Evolutionary conservation across 2,329 filamentous ascomycete species (phyloP), one percentile per base, ranked within the genome.

Genomic region (Talaromyces marneffei): DNA sequence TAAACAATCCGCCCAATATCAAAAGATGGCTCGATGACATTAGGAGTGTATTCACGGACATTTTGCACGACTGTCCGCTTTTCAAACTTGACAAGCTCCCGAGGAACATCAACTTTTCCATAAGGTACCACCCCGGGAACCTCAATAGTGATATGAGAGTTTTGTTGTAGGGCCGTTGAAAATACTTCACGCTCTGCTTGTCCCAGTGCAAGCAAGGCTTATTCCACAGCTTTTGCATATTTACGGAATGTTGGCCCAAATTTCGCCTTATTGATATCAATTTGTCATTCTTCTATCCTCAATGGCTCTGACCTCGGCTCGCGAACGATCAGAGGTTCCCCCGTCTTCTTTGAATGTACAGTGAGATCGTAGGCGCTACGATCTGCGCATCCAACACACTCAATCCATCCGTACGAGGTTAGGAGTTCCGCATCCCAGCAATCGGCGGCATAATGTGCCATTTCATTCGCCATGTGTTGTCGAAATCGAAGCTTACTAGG

Each of bases 241-340:
- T 95, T 96, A 83, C 95, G 96, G 83, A 96, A 97, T 65, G 87
- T 85, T 10, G 93, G 93, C 27, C 94, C 94, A 69, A 97, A 95
- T 79, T 92, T 92, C 84, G 97, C 97, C 84, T 90, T 96, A 74
- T 97, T 87, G 35, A 96, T 80, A 46, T 93, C 89, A 44, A 94
- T 82, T 70, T 91, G 85, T 87, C 88, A 97, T 77, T 96, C 91
- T 77, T 95, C 89, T 62, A 96, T 82, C 65, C 85, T 83, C 63
- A 88, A 83, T 29, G 94, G 94, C 74, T 90, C 86, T 56, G 88
- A 85, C 60, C 91, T 84, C 59, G 85, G 86, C 79, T 97, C 87
- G 63, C 92, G 85, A 27, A 95, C 91, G 50, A 91, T 79, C 33
- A 95, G 80, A 35, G 89, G 85, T 25, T 85, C 85, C 61, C 89